Evolutionary conservation across 2,329 filamentous ascomycete genomes (phyloP).

Genomic region (Fusarium austroafricanum): DNA sequence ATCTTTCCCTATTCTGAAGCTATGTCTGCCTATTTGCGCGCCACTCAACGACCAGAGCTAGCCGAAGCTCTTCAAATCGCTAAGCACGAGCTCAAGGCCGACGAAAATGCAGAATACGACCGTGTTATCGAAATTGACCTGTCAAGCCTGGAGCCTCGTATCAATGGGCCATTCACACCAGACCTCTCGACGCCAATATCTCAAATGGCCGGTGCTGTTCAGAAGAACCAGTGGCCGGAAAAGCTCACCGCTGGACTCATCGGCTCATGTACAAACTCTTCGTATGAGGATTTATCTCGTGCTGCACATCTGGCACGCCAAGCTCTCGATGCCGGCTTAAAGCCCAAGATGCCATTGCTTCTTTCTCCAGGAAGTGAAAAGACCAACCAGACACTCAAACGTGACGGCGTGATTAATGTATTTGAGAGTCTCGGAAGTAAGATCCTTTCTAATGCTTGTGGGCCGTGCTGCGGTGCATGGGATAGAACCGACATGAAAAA

Average conservation of each 20-base stretch:
- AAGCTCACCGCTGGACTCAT: conserved; percentile 83
- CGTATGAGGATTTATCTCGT: conserved; percentile 2
- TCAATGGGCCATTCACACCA: conserved; percentile 98
- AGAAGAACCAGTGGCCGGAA: conserved; percentile 91
- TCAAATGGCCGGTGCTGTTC: conserved; percentile 93
- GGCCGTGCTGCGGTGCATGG: conserved; percentile 66
- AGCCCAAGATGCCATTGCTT: conserved; percentile 7
- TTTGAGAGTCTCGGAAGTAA: conserved; percentile 1
- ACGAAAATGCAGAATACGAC: conserved; percentile 90
- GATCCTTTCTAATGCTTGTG: conserved; percentile 87
- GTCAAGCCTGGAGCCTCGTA: conserved; percentile 91
- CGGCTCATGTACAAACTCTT: conserved; percentile 14
- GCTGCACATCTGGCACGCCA: conserved; percentile 5
- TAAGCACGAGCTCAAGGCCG: conserved; percentile 76
- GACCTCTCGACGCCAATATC: conserved; percentile 97
- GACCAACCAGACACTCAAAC: conserved; percentile 8
- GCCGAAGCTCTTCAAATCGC: conserved; percentile 53
- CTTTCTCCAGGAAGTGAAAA: conserved; percentile 11
- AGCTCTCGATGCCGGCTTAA: conserved; percentile 4
- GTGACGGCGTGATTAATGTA: neutral
- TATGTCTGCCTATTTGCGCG: conserved; percentile 85
- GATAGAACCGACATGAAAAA: conserved; percentile 9
- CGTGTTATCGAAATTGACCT: conserved; percentile 97
- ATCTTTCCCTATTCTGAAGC: conserved; percentile 91
- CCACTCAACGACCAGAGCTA: conserved; percentile 70